Evolutionary conservation across 192 early-diverging fungal genomes (phyloP), one percentile per base, ranked within the genome.

Genomic region (Rhizophagus clarus): DNA sequence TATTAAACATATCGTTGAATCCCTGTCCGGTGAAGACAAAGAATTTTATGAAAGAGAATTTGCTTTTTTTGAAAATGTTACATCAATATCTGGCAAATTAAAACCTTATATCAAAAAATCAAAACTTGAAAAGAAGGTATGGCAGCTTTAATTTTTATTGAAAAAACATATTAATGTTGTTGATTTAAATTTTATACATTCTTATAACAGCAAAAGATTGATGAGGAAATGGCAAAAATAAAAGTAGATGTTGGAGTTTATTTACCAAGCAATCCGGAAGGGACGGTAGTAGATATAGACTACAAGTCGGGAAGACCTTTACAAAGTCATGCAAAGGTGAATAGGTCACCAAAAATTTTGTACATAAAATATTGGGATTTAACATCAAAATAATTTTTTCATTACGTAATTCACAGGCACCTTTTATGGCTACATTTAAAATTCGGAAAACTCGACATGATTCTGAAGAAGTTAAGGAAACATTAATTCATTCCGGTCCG

Each of bases 341-440:
- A 17, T 24, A 64, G 0, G 26, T 29, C 7, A 20, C 4, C 29
- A 14, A 26, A 15, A 4, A 73, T 73, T 22, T 31, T 51, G 24
- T 51, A 22, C 7, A 24, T 40, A 61, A 45, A 12, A 45, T 45
- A 68, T 49, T 61, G 9, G 34, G 26, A 37, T 62, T 15, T 73
- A 17, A 15, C 1, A 1, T 7, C 1, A 45, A 45, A 49, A 45
- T 69, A 20, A 40, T 56, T 28, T n/a, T 26, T 62, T 62, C 47
- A 31, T 32, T 26, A 12, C 8, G 3, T 20, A 11, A 15, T 15
- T 34, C 28, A 22, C 76, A 92, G 90, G 97, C 98, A 2, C 98
- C 98, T 31, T 99, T 99, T 84, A 96, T 99, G 96, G 97, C 97
- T 29, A 97, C 97, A 1, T 99, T 99, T 85, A 88, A 96, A 78